Evolutionary conservation across 352 stramenopile genomes (phyloP), one percentile per base, ranked within the genome.

Genomic region (Globisporangium nagaii): DNA sequence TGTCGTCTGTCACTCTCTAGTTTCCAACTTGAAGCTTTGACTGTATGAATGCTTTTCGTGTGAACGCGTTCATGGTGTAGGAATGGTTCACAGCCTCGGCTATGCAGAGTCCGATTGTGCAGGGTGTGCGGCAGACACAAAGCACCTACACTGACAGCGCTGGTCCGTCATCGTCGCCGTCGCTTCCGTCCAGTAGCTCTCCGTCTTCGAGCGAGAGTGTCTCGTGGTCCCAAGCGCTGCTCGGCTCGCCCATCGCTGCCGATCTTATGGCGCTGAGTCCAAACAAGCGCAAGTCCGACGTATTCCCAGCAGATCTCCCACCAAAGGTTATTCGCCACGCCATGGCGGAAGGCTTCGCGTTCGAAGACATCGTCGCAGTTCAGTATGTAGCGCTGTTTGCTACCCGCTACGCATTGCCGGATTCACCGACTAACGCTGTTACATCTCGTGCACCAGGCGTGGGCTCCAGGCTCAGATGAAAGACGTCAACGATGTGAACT

Each of bases 51-150:
- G 8, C 31, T 35, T 17, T 4, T 12, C 15, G 8, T 24, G 9
- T 39, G 3, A n/a, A n/a, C n/a, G n/a, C n/a, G n/a, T n/a, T n/a
- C n/a, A n/a, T n/a, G n/a, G n/a, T n/a, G 46, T 42, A 83, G 62
- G 62, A 80, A 25, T 88, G 78, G 78, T 69, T 86, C 24, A 67
- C 62, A 2, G 70, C 67, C 0, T 86, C 78, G 9, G 71, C 78
- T 1, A 45, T 86, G 8, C 50, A 84, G 42, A 79, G 68, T 34
- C 78, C 78, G 6, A 62, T 86, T 19, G 62, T 88, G 1, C 55
- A 56, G 27, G 60, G 72, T 9, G 58, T 66, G 8, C 47, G 68
- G 13, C 58, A 65, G 40, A 50, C 71, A 5, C 48, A 60, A 13
- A 75, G 61, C n/a, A 52, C 35, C 0, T 77, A 79, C 40, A 61